phyloP scores from a whole-genome alignment of 352 stramenopile genomes.

The Albugo candida region DNA sequence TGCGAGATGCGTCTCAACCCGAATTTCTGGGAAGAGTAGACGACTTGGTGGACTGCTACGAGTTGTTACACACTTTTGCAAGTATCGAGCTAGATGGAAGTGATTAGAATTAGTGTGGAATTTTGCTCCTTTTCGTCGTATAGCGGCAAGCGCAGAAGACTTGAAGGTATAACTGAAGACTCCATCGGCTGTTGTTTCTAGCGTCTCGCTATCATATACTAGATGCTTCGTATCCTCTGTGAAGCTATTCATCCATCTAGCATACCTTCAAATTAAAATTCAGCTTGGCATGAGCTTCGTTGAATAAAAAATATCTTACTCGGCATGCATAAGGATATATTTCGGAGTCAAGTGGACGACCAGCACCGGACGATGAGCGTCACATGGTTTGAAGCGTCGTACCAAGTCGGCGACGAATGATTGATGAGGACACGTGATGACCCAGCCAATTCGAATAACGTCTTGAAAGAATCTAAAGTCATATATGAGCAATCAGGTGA shows the following conservation, averaged over 20 bases:
- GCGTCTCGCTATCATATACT: constrained; percentile 18
- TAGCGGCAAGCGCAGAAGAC: constrained; percentile 17
- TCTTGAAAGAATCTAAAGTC: constrained; percentile 7
- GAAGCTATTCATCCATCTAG: constrained; percentile 1
- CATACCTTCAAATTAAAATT: constrained; percentile 2
- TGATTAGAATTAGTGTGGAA: constrained; percentile 4
- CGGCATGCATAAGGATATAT: constrained; percentile 10
- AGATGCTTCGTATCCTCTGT: constrained; percentile 17
- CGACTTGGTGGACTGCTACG: too few relatives aligned
- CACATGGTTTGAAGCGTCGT: constrained; percentile 4
- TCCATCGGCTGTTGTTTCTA: constrained; percentile 15
- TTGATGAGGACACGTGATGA: constrained; percentile 1
- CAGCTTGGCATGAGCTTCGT: neutral
- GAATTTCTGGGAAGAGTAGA: neutral
- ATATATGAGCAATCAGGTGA: neutral
- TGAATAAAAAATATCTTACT: constrained; percentile 5
- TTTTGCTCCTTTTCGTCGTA: constrained; percentile 7
- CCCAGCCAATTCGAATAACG: neutral
- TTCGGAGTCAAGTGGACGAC: constrained; percentile 32
- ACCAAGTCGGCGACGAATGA: neutral
- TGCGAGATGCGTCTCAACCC: constrained; percentile 2
- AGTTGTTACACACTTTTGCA: too few relatives aligned
- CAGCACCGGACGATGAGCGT: constrained; percentile 19
- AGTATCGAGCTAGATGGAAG: neutral
- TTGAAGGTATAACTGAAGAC: constrained; percentile 35